Evolutionary conservation across 106 monocot species (phyloP).

Genomic region (Iris macrosiphon): DNA sequence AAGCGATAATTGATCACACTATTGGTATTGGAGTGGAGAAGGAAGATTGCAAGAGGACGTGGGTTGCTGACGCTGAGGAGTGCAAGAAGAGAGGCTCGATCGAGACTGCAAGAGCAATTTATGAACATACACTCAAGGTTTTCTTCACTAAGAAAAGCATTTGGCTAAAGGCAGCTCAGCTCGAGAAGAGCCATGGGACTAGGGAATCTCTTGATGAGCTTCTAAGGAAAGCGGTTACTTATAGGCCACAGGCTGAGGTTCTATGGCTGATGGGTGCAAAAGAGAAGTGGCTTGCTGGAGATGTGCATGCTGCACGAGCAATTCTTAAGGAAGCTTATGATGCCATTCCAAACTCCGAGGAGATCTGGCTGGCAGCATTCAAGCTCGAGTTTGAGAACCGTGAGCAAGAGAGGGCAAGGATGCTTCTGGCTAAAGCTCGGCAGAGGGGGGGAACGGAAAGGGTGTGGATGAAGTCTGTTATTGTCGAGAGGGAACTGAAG

Average conservation of each 20-base stretch:
- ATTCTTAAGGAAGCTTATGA: slow-evolving; percentile 99
- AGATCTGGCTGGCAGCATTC: slow-evolving; percentile 97
- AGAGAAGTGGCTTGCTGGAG: slow-evolving; percentile 96
- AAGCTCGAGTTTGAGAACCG: slow-evolving; percentile 98
- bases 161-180: slow-evolving; percentile 96
- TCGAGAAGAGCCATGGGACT: slow-evolving; percentile 96
- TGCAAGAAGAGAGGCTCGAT: slow-evolving; percentile 96
- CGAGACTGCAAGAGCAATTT: slow-evolving; percentile 94
- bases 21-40: slow-evolving; percentile 91
- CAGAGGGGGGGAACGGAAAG: slow-evolving; percentile 96
- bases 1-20: slow-evolving; percentile 78
- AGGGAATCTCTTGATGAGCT: slow-evolving; percentile 91
- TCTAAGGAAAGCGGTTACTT: slow-evolving; percentile 81
- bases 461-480: slow-evolving; percentile 99
- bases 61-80: slow-evolving; percentile 99
- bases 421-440: slow-evolving; percentile 90
- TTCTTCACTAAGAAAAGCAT: slow-evolving; percentile 93
- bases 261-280: slow-evolving; percentile 99
- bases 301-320: slow-evolving; percentile 86
- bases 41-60: slow-evolving; percentile 90
- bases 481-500: slow-evolving; percentile 90
- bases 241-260: slow-evolving; percentile 91
- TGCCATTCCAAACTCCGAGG: slow-evolving; percentile 96
- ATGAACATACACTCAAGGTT: slow-evolving; percentile 73
- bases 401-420: slow-evolving; percentile 93